Conservation (phyloP, 306 rosid species). For the Prunus mira region DNA sequence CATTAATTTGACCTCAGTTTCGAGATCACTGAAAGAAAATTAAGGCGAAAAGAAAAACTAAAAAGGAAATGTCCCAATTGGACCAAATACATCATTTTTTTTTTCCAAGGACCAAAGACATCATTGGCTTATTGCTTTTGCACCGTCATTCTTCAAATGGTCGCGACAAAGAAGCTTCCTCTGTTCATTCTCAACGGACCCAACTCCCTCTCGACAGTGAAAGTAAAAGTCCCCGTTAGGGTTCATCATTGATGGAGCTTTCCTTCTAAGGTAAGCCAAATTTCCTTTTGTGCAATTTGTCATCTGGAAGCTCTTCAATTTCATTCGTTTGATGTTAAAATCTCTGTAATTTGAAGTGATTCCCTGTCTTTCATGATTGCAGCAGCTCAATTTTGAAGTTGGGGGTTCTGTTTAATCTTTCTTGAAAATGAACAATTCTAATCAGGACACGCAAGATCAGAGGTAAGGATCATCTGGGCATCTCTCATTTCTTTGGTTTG, state of each 20-base stretch:
- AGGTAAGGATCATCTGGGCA: slow-evolving; percentile 43
- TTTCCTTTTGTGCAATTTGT: slow-evolving; percentile 4
- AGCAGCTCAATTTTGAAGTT: slow-evolving; percentile 30
- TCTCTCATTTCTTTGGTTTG: slow-evolving; percentile 13
- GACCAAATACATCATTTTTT: background rate
- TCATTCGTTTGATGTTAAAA: slow-evolving; percentile 1
- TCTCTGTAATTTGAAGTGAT: background rate
- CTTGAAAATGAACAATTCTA: slow-evolving; percentile 41
- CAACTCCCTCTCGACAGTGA: background rate
- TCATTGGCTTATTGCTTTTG: background rate
- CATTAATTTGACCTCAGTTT: too few relatives aligned
- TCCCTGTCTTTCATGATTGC: background rate
- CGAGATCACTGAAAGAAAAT: background rate
- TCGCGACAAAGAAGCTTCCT: slow-evolving; percentile 23
- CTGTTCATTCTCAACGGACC: slow-evolving; percentile 31
- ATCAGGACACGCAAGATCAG: slow-evolving; percentile 63
- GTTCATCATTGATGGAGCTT: slow-evolving; percentile 7
- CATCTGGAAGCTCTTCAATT: slow-evolving; percentile 26
- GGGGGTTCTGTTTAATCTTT: slow-evolving; percentile 11
- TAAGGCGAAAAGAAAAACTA: background rate
- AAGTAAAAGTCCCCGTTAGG: slow-evolving; percentile 10
- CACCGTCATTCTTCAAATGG: background rate
- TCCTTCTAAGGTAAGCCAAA: background rate
- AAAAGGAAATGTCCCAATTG: background rate
- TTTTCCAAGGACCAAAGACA: too few relatives aligned